phyloP scores from a whole-genome alignment of 202 grass and related monocot genomes.

The Zizania palustris region DNA sequence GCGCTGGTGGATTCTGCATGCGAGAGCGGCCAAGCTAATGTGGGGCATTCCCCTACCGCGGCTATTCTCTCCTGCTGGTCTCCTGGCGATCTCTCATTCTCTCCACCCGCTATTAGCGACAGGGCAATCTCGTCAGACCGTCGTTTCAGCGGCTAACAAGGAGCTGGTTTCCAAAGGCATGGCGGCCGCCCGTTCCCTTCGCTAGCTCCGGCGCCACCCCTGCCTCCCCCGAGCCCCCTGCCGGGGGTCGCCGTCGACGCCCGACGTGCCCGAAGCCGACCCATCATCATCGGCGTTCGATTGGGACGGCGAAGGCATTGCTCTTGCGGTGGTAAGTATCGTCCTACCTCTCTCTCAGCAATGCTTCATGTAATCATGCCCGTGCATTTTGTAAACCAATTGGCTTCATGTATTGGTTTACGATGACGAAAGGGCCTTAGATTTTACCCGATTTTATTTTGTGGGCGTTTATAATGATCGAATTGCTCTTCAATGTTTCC shows the following conservation, averaged over 20 bases:
- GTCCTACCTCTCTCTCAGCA: neutral
- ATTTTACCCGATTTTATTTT: no score
- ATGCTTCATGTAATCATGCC: neutral
- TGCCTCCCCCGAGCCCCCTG: conserved; percentile 26
- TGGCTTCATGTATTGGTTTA: no score
- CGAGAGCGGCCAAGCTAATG: no score
- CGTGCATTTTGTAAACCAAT: no score
- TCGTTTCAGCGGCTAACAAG: conserved; percentile 25
- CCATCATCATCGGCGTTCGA: neutral
- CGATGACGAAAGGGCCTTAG: no score
- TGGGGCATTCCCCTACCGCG: no score
- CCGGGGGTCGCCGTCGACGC: conserved; percentile 30
- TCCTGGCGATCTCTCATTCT: neutral
- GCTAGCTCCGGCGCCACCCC: conserved; percentile 39
- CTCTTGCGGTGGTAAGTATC: conserved; percentile 15
- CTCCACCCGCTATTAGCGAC: conserved; percentile 29
- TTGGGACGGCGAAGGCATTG: neutral
- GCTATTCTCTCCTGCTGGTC: conserved; percentile 28
- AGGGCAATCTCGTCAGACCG: conserved; percentile 15
- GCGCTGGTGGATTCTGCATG: no score
- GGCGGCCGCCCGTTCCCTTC: conserved; percentile 29
- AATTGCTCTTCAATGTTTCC: no score
- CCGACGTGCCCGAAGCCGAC: neutral
- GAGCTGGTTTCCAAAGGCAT: conserved; percentile 19
- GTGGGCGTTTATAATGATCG: no score